Percentiles rank a stretch among this genome's conserved stretches.
These are phyloP conservation scores for Botrytis medusae DNA, from an alignment of 2,329 filamentous ascomycete species.

Conservation along the genomic window DNA sequence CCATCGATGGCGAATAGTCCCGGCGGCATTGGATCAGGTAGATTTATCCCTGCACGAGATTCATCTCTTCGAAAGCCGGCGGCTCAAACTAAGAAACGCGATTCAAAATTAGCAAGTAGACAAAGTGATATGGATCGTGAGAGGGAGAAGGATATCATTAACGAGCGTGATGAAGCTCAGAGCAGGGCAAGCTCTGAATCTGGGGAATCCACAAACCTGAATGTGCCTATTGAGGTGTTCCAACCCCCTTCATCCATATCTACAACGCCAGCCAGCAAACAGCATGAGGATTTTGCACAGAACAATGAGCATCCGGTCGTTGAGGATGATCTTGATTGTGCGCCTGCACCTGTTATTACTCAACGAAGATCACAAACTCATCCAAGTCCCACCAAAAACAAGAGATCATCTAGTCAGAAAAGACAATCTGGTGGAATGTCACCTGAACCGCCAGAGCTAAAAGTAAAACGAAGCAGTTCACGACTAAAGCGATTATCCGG, in stretches of 20 bases:
- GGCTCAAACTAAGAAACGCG: slow-evolving; percentile 51
- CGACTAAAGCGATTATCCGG: slow-evolving; percentile 58
- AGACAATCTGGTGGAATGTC: slow-evolving; percentile 51
- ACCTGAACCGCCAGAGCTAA: slow-evolving; percentile 49
- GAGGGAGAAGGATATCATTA: slow-evolving; percentile 29
- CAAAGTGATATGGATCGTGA: slow-evolving; percentile 46
- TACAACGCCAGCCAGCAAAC: slow-evolving; percentile 31
- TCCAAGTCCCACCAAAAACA: slow-evolving; percentile 43
- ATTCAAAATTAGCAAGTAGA: slow-evolving; percentile 50
- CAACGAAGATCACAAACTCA: slow-evolving; percentile 51
- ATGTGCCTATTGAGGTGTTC: slow-evolving; percentile 35
- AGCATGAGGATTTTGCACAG: slow-evolving; percentile 29
- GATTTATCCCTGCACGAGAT: slow-evolving; percentile 64
- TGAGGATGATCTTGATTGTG: slow-evolving; percentile 55
- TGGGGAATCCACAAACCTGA: slow-evolving; percentile 37
- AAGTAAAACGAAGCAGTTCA: slow-evolving; percentile 56
- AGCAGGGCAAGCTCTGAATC: slow-evolving; percentile 32
- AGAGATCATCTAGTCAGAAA: slow-evolving; percentile 34
- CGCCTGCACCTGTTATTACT: slow-evolving; percentile 67
- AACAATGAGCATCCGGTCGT: slow-evolving; percentile 25
- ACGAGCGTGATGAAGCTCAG: slow-evolving; percentile 28
- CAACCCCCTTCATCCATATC: slow-evolving; percentile 38
- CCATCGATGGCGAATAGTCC: slow-evolving; percentile 25
- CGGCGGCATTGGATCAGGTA: slow-evolving; percentile 39
- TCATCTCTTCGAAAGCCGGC: slow-evolving; percentile 65